These are phyloP conservation scores for Scedosporium apiospermum DNA, from an alignment of 2,329 filamentous ascomycete species.

Conservation along the genomic window DNA sequence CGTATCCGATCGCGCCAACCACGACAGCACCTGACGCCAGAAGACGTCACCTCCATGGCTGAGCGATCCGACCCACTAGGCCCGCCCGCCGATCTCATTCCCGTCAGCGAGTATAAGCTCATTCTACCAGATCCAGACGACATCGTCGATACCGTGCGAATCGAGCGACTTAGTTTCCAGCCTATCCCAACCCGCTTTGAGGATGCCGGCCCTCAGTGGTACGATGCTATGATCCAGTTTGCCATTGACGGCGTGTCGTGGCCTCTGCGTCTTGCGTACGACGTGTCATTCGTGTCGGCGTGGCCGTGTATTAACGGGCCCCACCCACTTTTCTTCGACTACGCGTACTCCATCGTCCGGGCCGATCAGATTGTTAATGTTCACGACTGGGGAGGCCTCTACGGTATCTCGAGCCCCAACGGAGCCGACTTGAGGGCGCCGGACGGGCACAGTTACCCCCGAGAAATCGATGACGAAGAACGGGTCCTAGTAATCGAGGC, in stretches of 20 bases:
- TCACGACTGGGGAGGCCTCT: slow-evolving; percentile 51
- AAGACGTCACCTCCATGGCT: slow-evolving; percentile 56
- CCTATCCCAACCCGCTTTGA: slow-evolving; percentile 14
- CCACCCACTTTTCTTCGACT: slow-evolving; percentile 65
- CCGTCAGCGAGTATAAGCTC: slow-evolving; percentile 58
- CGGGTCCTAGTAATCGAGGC: slow-evolving; percentile 64
- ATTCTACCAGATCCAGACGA: slow-evolving; percentile 47
- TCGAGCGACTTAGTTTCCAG: slow-evolving; percentile 57
- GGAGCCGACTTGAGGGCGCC: background rate
- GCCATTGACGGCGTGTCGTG: slow-evolving; percentile 54
- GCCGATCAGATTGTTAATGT: slow-evolving; percentile 58
- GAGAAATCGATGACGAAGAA: slow-evolving; percentile 39
- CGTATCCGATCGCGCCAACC: slow-evolving; percentile 53
- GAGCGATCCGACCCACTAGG: slow-evolving; percentile 61
- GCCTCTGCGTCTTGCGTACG: slow-evolving; percentile 52
- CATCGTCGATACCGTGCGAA: slow-evolving; percentile 54
- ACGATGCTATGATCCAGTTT: slow-evolving; percentile 53
- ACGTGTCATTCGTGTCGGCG: slow-evolving; percentile 57
- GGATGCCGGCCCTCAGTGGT: slow-evolving; percentile 32
- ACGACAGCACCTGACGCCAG: slow-evolving; percentile 43
- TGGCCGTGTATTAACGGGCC: slow-evolving; percentile 56
- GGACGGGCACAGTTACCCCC: background rate
- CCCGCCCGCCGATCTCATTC: slow-evolving; percentile 50
- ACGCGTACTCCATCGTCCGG: slow-evolving; percentile 47
- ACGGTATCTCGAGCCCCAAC: slow-evolving; percentile 14